Conservation (phyloP, 192 early-diverging fungal genomes). For the Dimargaris cristalligena region DNA sequence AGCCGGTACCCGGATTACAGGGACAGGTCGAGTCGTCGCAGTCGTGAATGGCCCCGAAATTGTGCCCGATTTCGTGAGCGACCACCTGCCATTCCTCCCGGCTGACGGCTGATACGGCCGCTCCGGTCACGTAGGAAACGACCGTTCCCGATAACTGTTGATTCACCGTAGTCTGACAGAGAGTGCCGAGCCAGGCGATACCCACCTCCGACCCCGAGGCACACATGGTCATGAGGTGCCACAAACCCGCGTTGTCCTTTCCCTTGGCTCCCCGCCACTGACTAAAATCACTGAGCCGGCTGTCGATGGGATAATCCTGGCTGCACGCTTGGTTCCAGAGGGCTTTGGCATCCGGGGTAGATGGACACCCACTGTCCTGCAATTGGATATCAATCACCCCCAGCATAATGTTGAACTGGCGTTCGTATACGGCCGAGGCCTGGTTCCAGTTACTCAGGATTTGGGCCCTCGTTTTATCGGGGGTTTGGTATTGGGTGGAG, state of each 20-base stretch:
- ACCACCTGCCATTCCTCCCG: slow-evolving; percentile 87
- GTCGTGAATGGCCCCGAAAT: slow-evolving; percentile 79
- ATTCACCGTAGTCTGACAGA: slow-evolving; percentile 45
- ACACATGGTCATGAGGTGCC: slow-evolving; percentile 84
- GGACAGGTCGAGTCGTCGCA: slow-evolving; percentile 55
- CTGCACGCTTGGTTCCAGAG: slow-evolving; percentile 70
- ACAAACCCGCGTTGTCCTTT: slow-evolving; percentile 65
- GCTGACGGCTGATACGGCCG: slow-evolving; percentile 67
- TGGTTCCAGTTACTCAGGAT: slow-evolving; percentile 73
- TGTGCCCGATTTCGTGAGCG: slow-evolving; percentile 88
- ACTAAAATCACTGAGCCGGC: slow-evolving; percentile 74
- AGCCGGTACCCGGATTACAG: slow-evolving; percentile 21
- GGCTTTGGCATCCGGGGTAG: slow-evolving; percentile 16
- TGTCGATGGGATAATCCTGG: slow-evolving; percentile 43
- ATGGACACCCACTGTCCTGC: slow-evolving; percentile 40
- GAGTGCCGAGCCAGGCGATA: slow-evolving; percentile 66
- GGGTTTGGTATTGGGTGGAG: slow-evolving; percentile 32
- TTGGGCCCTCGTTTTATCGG: slow-evolving; percentile 38
- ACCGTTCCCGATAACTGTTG: slow-evolving; percentile 23
- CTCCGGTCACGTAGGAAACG: slow-evolving; percentile 49
- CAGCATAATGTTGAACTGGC: slow-evolving; percentile 68
- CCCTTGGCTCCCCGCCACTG: slow-evolving; percentile 60
- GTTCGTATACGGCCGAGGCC: slow-evolving; percentile 67
- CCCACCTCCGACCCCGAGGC: slow-evolving; percentile 66
- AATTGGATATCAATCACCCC: slow-evolving; percentile 67